phyloP scores from a whole-genome alignment of 2,329 filamentous ascomycete genomes.

The Periconia sp. region DNA sequence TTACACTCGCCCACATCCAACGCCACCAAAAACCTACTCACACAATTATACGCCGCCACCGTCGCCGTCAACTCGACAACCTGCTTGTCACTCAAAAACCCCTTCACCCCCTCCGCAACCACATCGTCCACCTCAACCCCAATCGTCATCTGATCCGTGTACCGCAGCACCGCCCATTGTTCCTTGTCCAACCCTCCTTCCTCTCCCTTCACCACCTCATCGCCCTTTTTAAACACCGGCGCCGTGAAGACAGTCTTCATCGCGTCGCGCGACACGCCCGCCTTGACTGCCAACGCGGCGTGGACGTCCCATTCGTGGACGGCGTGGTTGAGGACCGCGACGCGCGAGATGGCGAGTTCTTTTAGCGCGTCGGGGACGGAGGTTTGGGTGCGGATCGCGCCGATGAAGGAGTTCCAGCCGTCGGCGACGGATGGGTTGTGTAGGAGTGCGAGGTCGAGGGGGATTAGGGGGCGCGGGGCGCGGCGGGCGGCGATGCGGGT shows the following conservation, averaged over 20 bases:
- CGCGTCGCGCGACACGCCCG: slow-evolving; percentile 61
- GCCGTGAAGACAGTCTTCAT: slow-evolving; percentile 51
- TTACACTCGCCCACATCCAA: slow-evolving; percentile 63
- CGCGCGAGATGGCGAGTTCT: slow-evolving; percentile 78
- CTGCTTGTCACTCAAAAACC: slow-evolving; percentile 67
- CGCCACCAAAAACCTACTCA: slow-evolving; percentile 80
- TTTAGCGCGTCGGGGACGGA: slow-evolving; percentile 57
- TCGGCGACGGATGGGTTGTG: slow-evolving; percentile 59
- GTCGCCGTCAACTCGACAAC: slow-evolving; percentile 81
- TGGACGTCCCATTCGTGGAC: slow-evolving; percentile 88
- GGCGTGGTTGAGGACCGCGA: slow-evolving; percentile 79
- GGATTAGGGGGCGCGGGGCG: slow-evolving; percentile 54
- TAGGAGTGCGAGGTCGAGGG: slow-evolving; percentile 58
- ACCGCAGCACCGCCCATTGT: slow-evolving; percentile 61
- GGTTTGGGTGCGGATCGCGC: slow-evolving; percentile 58
- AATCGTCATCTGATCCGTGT: slow-evolving; percentile 83
- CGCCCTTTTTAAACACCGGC: slow-evolving; percentile 25
- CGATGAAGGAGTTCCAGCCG: slow-evolving; percentile 62
- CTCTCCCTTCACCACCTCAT: slow-evolving; percentile 49
- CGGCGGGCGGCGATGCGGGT: slow-evolving; percentile 56
- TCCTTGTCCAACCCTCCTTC: slow-evolving; percentile 33
- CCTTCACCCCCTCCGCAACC: slow-evolving; percentile 66
- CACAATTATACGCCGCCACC: slow-evolving; percentile 80
- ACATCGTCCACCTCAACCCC: slow-evolving; percentile 69
- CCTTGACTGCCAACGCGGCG: slow-evolving; percentile 63